Base-by-base conservation (phyloP, 2,329 filamentous ascomycete genomes). In the Cordyceps sp. region DNA sequence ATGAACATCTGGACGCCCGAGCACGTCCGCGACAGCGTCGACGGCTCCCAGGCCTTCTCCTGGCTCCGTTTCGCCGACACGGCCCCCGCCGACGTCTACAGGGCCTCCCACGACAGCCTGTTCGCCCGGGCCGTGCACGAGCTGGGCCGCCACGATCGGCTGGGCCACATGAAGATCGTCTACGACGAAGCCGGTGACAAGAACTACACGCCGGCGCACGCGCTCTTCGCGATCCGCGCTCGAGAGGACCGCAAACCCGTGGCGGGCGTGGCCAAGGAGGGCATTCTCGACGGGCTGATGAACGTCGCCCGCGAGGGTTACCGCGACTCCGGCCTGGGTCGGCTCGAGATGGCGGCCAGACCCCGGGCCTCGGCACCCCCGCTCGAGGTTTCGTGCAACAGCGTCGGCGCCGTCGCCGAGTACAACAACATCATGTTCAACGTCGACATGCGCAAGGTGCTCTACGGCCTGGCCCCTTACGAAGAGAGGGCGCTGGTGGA, bases 1-100 rank as follows among this genome's bases (percentile, higher is more conserved):
- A 77, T 96, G 74, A 94, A 92, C 47, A 76, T 98, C 32, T 98
- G 83, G 76, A 73, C 74, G 2, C 78, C 83, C 0, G 76, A 88
- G 31, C 73, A 94, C 43, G 69, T 94, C 27, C 65, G 66, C 10
- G 59, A 72, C 30, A 83, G 73, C 41, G 55, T 66, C 10, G 60
- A 65, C 16, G 65, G 68, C 1, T 63, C 68, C 31, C 69, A 73
- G 12, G 68, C 74, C 2, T 96, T 96, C 53, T 88, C 86, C 0
- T 98, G 85, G 74, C 64, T 96, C 36, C 76, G 85, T 5, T 93
- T 98, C 45, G 72, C 80, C 4, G 83, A 93, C 44, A 62, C 68
- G 1, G 90, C 84, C 12, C 61, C 76, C 2, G 64, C 66, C 9
- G 86, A 96, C 39, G 75, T 73, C 2, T 80, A 78, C 36, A 63